Percentiles rank a stretch among this genome's conserved stretches.
phyloP scores from a whole-genome alignment of 2,329 filamentous ascomycete species.

The Pseudogymnoascus sp. region DNA sequence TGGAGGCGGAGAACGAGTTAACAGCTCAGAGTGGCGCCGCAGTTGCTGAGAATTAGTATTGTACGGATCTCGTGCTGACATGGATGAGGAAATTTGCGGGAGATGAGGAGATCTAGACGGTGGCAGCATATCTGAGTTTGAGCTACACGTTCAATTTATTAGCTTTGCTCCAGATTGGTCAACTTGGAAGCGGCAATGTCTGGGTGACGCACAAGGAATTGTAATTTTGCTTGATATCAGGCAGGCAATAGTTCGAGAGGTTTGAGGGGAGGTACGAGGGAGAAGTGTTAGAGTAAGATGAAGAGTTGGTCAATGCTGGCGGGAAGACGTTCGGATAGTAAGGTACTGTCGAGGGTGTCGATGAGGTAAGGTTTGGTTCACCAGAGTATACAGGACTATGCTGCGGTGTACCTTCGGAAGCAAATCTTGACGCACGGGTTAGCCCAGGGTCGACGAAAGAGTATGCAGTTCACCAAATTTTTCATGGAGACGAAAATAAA shows the following conservation, averaged over 20 bases:
- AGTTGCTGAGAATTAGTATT: slow-evolving; percentile 23
- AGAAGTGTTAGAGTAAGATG: slow-evolving; percentile 25
- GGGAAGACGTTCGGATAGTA: slow-evolving; percentile 27
- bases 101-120: slow-evolving; percentile 26
- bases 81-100: slow-evolving; percentile 26
- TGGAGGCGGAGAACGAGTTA: slow-evolving; percentile 27
- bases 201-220: slow-evolving; percentile 8
- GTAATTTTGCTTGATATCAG: slow-evolving; percentile 29
- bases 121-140: slow-evolving; percentile 25
- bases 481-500: slow-evolving; percentile 1
- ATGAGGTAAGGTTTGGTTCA: slow-evolving; percentile 25
- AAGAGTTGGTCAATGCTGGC: slow-evolving; percentile 24
- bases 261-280: slow-evolving; percentile 24
- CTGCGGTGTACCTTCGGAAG: slow-evolving; percentile 6
- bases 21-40: slow-evolving; percentile 24
- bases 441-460: neutral
- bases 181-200: neutral
- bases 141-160: neutral
- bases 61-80: slow-evolving; percentile 28
- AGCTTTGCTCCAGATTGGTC: neutral
- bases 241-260: slow-evolving; percentile 26
- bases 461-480: slow-evolving; percentile 4
- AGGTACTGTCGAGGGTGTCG: slow-evolving; percentile 22
- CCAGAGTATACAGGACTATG: slow-evolving; percentile 29
- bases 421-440: slow-evolving; percentile 3